Conservation (phyloP, 495 filamentous ascomycete species). For the Cryomyces minteri region DNA sequence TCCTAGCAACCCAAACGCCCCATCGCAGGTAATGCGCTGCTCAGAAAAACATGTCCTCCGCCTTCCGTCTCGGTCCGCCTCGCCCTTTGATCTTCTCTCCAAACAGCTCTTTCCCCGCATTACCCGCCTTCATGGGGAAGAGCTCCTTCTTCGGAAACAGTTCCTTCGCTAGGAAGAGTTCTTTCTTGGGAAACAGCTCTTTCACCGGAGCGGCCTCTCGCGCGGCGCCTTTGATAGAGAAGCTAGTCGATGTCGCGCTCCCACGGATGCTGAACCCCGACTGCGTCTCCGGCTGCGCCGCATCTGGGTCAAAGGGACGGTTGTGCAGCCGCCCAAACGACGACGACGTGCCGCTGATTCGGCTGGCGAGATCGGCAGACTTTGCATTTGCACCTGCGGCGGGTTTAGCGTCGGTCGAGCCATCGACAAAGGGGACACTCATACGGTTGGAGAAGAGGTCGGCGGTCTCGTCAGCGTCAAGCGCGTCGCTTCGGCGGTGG, state of each 20-base stretch:
- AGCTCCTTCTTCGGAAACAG: constrained; percentile 14
- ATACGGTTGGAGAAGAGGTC: constrained; percentile 3
- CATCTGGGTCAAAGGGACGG: background rate
- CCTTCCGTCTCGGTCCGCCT: constrained; percentile 7
- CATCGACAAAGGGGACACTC: constrained; percentile 3
- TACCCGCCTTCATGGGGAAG: constrained; percentile 10
- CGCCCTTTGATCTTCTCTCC: constrained; percentile 14
- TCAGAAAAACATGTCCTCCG: constrained; percentile 7
- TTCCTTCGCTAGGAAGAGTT: constrained; percentile 6
- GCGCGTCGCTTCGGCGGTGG: constrained; percentile 46
- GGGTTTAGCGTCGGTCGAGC: constrained; percentile 2
- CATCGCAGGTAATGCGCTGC: background rate
- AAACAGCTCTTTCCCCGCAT: constrained; percentile 12
- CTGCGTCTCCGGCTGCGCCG: background rate
- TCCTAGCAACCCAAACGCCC: no score
- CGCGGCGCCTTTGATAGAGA: constrained; percentile 11
- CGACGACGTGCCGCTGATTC: constrained; percentile 4
- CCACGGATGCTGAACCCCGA: constrained; percentile 13
- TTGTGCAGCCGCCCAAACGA: constrained; percentile 3
- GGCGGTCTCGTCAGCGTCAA: constrained; percentile 41
- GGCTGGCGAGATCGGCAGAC: constrained; percentile 7
- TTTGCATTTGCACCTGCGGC: background rate
- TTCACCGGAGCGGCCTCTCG: constrained; percentile 1
- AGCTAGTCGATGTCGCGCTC: constrained; percentile 1
- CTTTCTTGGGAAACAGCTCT: background rate